Percentiles rank a stretch among this genome's conserved stretches.
Conservation (phyloP, 441 rosid species). For the Erodium chrysanthum region DNA sequence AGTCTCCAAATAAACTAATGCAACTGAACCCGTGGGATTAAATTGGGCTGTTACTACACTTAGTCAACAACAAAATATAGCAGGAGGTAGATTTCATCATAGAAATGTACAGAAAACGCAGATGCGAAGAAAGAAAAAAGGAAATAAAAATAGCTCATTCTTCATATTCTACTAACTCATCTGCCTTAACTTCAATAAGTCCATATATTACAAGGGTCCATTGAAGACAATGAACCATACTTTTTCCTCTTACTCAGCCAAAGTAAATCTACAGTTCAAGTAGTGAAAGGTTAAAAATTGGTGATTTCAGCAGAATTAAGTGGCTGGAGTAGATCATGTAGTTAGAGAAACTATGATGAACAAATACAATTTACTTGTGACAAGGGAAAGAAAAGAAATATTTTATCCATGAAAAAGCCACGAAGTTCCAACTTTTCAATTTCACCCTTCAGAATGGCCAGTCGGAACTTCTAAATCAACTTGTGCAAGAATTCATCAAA, state of each 20-base stretch:
- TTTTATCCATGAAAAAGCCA: background rate
- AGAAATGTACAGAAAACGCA: background rate
- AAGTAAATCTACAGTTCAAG: background rate
- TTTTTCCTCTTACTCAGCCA: background rate
- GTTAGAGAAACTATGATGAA: background rate
- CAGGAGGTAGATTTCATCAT: conserved; percentile 5
- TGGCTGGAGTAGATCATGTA: no score
- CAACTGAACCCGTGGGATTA: background rate
- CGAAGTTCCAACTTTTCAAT: background rate
- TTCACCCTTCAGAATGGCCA: conserved; percentile 1
- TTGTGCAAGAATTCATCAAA: background rate
- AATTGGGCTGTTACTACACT: background rate
- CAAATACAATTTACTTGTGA: background rate
- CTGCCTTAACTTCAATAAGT: background rate
- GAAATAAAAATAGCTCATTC: background rate
- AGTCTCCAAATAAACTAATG: background rate
- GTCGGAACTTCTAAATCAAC: background rate
- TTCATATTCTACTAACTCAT: background rate
- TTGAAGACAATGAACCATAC: background rate
- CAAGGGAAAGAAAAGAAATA: background rate
- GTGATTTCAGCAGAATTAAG: no score
- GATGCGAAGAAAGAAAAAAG: background rate
- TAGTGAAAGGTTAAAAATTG: background rate
- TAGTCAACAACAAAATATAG: background rate
- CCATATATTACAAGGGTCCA: background rate